A percentile compares a stretch with the other conserved stretches of the same genome.
Conservation (phyloP, 2,329 filamentous ascomycete genomes). For the Geosmithia flava region DNA sequence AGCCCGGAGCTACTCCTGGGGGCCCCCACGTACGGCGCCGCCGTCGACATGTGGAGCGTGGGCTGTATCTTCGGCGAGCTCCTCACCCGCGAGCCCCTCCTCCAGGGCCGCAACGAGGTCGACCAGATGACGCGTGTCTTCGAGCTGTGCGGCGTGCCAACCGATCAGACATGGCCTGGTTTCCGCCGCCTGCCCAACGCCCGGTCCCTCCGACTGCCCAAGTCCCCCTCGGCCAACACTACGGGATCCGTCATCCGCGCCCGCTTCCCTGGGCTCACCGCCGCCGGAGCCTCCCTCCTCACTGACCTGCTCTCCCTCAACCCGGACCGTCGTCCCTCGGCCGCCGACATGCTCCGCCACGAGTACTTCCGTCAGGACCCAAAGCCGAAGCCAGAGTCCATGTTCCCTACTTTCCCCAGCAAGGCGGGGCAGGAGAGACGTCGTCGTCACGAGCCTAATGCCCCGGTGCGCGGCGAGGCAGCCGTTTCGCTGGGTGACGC, state of each 20-base stretch:
- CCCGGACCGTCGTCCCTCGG: constrained; percentile 57
- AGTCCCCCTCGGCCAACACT: constrained; percentile 11
- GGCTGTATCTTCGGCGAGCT: constrained; percentile 95
- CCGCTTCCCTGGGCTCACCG: constrained; percentile 71
- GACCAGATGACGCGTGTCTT: constrained; percentile 84
- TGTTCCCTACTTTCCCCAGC: constrained; percentile 96
- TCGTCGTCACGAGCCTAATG: constrained; percentile 61
- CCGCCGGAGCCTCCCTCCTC: constrained; percentile 60
- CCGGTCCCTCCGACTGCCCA: constrained; percentile 59
- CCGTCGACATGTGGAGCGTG: constrained; percentile 90
- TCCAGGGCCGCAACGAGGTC: constrained; percentile 87
- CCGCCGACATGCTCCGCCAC: constrained; percentile 63
- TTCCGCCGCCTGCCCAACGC: constrained; percentile 85
- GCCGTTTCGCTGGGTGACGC: constrained; percentile 40
- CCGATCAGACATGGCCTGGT: constrained; percentile 69
- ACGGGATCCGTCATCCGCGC: constrained; percentile 50
- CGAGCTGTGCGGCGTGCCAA: constrained; percentile 76
- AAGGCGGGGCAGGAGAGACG: constrained; percentile 87
- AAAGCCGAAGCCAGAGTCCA: constrained; percentile 73
- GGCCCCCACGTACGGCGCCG: constrained; percentile 56
- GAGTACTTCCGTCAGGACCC: constrained; percentile 84
- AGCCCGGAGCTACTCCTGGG: constrained; percentile 84
- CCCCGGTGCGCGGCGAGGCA: constrained; percentile 64
- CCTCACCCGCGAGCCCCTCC: constrained; percentile 65
- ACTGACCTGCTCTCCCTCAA: constrained; percentile 61